Evolutionary conservation across 2,329 filamentous ascomycete genomes (phyloP).

Genomic region (Pyrenochaeta sp.): DNA sequence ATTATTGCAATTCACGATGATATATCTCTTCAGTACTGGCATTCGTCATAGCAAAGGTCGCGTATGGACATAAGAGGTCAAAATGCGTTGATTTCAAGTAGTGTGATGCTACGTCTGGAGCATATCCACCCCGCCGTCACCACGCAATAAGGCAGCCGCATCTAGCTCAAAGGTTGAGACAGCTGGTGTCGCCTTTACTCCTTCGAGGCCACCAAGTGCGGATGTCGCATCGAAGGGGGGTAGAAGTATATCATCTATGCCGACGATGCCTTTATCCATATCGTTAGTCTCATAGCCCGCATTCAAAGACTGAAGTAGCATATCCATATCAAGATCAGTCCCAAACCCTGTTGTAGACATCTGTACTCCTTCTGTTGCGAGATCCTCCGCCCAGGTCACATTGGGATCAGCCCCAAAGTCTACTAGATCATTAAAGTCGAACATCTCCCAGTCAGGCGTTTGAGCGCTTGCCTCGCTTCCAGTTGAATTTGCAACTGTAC

Average conservation of each 20-base stretch:
- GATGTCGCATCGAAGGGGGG: conserved; percentile 6
- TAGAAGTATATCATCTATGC: conserved; percentile 4
- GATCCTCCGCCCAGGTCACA: conserved; percentile 10
- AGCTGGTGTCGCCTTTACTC: conserved; percentile 7
- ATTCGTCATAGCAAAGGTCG: not conserved
- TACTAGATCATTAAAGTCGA: conserved; percentile 40
- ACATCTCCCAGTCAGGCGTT: conserved; percentile 25
- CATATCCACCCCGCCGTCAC: not conserved
- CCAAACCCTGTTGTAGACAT: conserved; percentile 19
- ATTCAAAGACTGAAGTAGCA: conserved; percentile 20
- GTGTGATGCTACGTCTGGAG: not conserved
- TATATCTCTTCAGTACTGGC: not conserved
- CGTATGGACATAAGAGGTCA: not conserved
- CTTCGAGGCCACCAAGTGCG: not conserved
- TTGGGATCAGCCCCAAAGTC: conserved; percentile 29
- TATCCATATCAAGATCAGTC: conserved; percentile 24
- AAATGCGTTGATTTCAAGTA: not conserved
- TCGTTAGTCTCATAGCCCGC: conserved; percentile 11
- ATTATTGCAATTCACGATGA: not conserved
- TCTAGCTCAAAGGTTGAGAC: conserved; percentile 29
- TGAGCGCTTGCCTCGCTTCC: conserved; percentile 10
- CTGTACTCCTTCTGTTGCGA: conserved; percentile 15
- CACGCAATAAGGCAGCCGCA: conserved; percentile 19
- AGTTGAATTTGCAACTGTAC: conserved; percentile 6
- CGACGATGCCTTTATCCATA: conserved; percentile 1